Evolutionary conservation across 2,329 filamentous ascomycete genomes (phyloP).

Genomic region (Mycosphaerelloides madeirae): DNA sequence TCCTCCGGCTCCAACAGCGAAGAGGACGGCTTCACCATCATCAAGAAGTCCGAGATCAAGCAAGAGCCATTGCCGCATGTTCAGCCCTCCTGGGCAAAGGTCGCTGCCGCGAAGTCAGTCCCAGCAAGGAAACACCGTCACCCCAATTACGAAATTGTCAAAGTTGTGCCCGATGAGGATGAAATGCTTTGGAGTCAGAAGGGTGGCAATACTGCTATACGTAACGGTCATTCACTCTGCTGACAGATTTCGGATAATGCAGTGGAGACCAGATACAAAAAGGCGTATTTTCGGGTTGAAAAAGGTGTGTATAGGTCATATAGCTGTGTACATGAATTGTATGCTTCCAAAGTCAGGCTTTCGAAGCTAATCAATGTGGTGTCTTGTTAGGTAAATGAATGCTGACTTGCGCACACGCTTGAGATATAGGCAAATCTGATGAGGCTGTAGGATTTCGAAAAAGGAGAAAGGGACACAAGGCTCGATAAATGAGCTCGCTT

Average conservation of each 20-base stretch:
- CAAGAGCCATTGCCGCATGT: neutral
- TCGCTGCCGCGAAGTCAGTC: neutral
- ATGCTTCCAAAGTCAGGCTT: neutral
- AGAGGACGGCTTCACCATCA: slow-evolving; percentile 17
- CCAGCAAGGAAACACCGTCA: neutral
- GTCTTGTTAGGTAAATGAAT: no score
- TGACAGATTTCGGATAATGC: no score
- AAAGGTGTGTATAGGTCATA: neutral
- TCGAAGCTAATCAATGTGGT: no score
- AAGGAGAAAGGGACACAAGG: neutral
- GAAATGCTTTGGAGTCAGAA: slow-evolving; percentile 37
- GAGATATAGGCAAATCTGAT: no score
- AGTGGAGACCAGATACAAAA: no score
- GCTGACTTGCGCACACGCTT: no score
- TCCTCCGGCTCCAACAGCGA: slow-evolving; percentile 13
- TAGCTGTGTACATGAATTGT: neutral
- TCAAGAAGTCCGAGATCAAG: slow-evolving; percentile 11
- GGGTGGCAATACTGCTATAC: neutral
- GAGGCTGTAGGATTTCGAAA: no score
- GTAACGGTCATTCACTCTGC: neutral
- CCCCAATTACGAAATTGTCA: neutral
- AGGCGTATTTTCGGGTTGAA: neutral
- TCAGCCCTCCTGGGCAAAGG: slow-evolving; percentile 2
- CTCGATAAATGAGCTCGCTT: no score
- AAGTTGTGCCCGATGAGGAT: slow-evolving; percentile 3